These are phyloP conservation scores for Tulasnella calospora DNA, from an alignment of 768 basidiomycete genomes.

Conservation along the genomic window DNA sequence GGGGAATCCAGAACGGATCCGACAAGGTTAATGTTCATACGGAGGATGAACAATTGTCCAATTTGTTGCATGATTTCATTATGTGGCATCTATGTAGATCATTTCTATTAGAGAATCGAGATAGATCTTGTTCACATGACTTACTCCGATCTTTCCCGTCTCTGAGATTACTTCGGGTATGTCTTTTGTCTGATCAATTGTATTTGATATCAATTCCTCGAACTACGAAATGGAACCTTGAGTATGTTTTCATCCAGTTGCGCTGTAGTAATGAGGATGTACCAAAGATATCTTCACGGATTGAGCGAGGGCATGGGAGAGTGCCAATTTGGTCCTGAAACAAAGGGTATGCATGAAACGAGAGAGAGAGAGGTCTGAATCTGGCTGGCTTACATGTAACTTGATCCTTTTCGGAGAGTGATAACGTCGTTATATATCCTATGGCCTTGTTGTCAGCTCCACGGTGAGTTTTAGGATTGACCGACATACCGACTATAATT, in stretches of 20 bases:
- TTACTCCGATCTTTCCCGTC: slow-evolving; percentile 81
- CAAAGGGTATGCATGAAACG: slow-evolving; percentile 15
- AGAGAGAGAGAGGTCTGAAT: slow-evolving; percentile 27
- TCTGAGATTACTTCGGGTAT: slow-evolving; percentile 90
- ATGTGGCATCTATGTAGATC: slow-evolving; percentile 36
- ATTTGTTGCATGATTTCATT: slow-evolving; percentile 97
- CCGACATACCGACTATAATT: slow-evolving; percentile 80
- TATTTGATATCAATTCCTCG: slow-evolving; percentile 84
- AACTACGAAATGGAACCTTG: slow-evolving; percentile 48
- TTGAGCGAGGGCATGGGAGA: slow-evolving; percentile 92
- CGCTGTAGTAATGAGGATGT: slow-evolving; percentile 27
- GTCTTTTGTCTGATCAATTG: slow-evolving; percentile 94
- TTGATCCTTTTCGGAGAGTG: slow-evolving; percentile 83
- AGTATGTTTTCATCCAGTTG: not conserved
- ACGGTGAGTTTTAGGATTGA: slow-evolving; percentile 22
- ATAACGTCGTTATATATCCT: slow-evolving; percentile 98
- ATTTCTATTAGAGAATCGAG: slow-evolving; percentile 15
- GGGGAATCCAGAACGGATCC: slow-evolving; percentile 96
- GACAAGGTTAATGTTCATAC: slow-evolving; percentile 92
- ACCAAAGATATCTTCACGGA: slow-evolving; percentile 95
- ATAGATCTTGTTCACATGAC: slow-evolving; percentile 33
- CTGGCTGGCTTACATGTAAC: slow-evolving; percentile 70
- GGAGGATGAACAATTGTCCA: slow-evolving; percentile 85
- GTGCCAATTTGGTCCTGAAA: slow-evolving; percentile 84
- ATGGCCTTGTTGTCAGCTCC: slow-evolving; percentile 18